Evolutionary conservation across 1,139 yeast species (phyloP).

Genomic region (Saccharomycopsis hybrid): DNA sequence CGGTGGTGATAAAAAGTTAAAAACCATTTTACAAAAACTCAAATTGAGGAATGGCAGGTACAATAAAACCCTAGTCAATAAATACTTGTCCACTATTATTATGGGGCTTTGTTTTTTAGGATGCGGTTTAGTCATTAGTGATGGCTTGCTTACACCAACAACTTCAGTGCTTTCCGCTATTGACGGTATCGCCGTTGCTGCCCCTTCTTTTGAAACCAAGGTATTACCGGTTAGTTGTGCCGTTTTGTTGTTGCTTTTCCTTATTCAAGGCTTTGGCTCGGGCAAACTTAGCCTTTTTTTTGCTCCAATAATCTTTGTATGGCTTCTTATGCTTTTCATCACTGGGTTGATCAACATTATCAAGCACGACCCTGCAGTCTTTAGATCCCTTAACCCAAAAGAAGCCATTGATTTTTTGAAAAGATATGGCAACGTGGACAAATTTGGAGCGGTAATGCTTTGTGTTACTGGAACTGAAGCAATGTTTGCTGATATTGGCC

Average conservation of each 20-base stretch:
- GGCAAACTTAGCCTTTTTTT: conserved; percentile 27
- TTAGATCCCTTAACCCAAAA: conserved; percentile 44
- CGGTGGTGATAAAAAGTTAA: background rate
- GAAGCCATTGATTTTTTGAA: conserved; percentile 42
- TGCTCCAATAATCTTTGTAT: conserved; percentile 48
- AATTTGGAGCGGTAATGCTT: conserved; percentile 46
- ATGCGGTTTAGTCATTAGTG: conserved; percentile 49
- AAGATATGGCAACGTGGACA: conserved; percentile 33
- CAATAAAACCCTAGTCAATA: conserved; percentile 24
- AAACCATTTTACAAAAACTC: background rate
- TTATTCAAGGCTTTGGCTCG: conserved; percentile 42
- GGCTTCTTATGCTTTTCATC: conserved; percentile 42
- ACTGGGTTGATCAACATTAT: conserved; percentile 43
- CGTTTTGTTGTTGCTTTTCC: conserved; percentile 39
- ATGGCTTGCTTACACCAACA: conserved; percentile 57
- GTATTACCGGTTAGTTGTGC: conserved; percentile 46
- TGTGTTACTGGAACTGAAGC: conserved; percentile 58
- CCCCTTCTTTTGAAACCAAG: conserved; percentile 25
- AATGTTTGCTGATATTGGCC: conserved; percentile 58
- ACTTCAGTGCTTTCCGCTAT: conserved; percentile 50
- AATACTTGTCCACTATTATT: conserved; percentile 31
- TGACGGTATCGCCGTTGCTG: conserved; percentile 37
- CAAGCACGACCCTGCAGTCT: conserved; percentile 37
- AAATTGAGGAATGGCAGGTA: conserved; percentile 14
- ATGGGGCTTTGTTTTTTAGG: conserved; percentile 45